Evolutionary conservation across 2,329 filamentous ascomycete genomes (phyloP).

Genomic region (Pseudogymnoascus sp.): DNA sequence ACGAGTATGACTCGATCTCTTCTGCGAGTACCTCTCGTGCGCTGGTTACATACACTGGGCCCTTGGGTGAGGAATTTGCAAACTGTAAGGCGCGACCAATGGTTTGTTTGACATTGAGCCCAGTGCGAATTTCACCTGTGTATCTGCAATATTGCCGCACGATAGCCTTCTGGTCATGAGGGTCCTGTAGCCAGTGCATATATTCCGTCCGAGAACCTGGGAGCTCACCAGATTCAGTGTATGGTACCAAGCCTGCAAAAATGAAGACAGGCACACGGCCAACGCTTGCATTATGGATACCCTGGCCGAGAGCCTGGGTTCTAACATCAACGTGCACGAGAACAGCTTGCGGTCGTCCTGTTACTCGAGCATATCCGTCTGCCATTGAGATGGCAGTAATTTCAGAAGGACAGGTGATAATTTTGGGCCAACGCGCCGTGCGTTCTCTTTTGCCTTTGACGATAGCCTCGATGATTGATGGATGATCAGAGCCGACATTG

Average conservation of each 20-base stretch:
- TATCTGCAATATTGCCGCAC: constrained; percentile 81
- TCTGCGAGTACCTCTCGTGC: constrained; percentile 80
- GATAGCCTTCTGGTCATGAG: constrained; percentile 74
- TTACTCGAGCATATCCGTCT: constrained; percentile 68
- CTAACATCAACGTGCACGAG: constrained; percentile 78
- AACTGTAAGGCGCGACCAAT: constrained; percentile 80
- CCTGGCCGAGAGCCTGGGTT: constrained; percentile 68
- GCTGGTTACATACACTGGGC: constrained; percentile 71
- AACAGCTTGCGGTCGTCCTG: constrained; percentile 65
- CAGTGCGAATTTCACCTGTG: constrained; percentile 72
- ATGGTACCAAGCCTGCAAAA: constrained; percentile 70
- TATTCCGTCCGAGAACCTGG: constrained; percentile 72
- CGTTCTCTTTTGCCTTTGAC: constrained; percentile 65
- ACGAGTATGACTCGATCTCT: constrained; percentile 63
- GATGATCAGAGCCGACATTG: constrained; percentile 65
- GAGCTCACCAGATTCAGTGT: constrained; percentile 69
- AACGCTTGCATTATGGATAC: constrained; percentile 70
- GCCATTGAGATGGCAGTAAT: constrained; percentile 84
- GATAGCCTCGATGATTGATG: constrained; percentile 72
- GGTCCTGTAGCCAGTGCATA: constrained; percentile 81
- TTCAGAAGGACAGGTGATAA: constrained; percentile 76
- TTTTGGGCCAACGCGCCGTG: constrained; percentile 56
- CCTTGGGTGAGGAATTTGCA: constrained; percentile 66
- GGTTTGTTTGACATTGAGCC: constrained; percentile 81
- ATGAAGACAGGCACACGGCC: constrained; percentile 68